Evolutionary conservation across 2,329 filamentous ascomycete species (phyloP).

Genomic region (Colletotrichum viniferum): DNA sequence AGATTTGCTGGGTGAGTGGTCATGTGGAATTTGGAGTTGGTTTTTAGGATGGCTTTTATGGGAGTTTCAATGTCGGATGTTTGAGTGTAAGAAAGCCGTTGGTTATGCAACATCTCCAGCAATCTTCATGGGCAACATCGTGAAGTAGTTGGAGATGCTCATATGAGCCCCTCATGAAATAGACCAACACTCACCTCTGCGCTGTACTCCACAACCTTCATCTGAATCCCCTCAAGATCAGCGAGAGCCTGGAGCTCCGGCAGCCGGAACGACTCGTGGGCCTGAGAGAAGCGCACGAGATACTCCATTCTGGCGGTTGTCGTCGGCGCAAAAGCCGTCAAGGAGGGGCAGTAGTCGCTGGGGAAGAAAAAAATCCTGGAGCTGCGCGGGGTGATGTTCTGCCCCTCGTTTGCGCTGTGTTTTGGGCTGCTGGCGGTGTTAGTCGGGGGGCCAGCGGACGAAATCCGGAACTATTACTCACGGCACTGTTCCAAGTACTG

Average conservation of each 20-base stretch:
- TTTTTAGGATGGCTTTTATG: not conserved
- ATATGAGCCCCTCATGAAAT: not conserved
- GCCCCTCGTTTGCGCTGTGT: conserved; percentile 8
- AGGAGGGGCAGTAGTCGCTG: not conserved
- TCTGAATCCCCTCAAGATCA: conserved; percentile 65
- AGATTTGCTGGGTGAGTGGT: not conserved
- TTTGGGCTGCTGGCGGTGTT: not conserved
- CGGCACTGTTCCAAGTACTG: not conserved
- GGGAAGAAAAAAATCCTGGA: not conserved
- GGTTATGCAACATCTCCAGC: not conserved
- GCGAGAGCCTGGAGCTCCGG: conserved; percentile 86
- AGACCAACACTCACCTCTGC: conserved; percentile 63
- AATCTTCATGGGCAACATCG: not conserved
- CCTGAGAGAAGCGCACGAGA: conserved; percentile 86
- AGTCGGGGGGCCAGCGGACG: accelerated
- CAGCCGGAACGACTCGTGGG: conserved; percentile 87
- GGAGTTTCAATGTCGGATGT: not conserved
- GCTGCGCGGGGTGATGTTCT: conserved; percentile 11
- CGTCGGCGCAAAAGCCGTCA: not conserved
- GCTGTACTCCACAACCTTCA: conserved; percentile 78
- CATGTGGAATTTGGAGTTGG: not conserved
- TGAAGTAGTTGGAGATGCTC: not conserved
- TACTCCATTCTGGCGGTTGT: conserved; percentile 64
- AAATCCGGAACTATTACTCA: accelerated
- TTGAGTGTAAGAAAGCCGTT: not conserved